Percentiles rank a stretch among this genome's conserved stretches.
phyloP scores from a whole-genome alignment of 2,329 filamentous ascomycete species.

The Simplicillium sp. region DNA sequence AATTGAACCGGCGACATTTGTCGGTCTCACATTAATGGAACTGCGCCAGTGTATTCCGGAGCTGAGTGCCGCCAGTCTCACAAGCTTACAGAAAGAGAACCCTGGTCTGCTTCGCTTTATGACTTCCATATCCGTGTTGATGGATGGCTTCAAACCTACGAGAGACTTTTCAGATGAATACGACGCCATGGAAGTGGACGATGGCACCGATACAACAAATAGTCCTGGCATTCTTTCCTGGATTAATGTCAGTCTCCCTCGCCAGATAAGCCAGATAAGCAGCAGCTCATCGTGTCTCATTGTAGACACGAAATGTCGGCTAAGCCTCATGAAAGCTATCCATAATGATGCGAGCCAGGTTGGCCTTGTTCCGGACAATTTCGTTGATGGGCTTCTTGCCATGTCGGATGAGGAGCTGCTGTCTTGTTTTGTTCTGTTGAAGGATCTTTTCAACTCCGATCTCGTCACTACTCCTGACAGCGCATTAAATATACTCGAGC shows the following conservation, averaged over 20 bases:
- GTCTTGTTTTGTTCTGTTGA: constrained; percentile 36
- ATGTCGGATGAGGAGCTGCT: constrained; percentile 45
- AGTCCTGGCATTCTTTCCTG: constrained; percentile 32
- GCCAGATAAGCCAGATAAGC: constrained; percentile 31
- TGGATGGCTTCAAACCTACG: constrained; percentile 20
- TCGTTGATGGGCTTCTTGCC: constrained; percentile 39
- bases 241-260: constrained; percentile 31
- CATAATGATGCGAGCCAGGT: constrained; percentile 32
- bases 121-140: constrained; percentile 24
- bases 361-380: constrained; percentile 38
- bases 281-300: constrained; percentile 37
- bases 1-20: constrained; percentile 33
- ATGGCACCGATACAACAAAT: constrained; percentile 51
- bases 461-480: constrained; percentile 37
- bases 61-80: constrained; percentile 26
- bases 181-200: constrained; percentile 60
- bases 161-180: constrained; percentile 25
- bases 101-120: constrained; percentile 33
- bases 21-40: constrained; percentile 35
- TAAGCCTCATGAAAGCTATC: constrained; percentile 34
- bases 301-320: constrained; percentile 32
- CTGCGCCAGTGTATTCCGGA: constrained; percentile 37
- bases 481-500: constrained; percentile 37
- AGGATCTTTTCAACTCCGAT: constrained; percentile 45
- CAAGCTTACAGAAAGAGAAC: constrained; percentile 25